These are phyloP conservation scores for Lodderomyces parapsilosis DNA, from an alignment of 1,139 yeast species.

Conservation along the genomic window DNA sequence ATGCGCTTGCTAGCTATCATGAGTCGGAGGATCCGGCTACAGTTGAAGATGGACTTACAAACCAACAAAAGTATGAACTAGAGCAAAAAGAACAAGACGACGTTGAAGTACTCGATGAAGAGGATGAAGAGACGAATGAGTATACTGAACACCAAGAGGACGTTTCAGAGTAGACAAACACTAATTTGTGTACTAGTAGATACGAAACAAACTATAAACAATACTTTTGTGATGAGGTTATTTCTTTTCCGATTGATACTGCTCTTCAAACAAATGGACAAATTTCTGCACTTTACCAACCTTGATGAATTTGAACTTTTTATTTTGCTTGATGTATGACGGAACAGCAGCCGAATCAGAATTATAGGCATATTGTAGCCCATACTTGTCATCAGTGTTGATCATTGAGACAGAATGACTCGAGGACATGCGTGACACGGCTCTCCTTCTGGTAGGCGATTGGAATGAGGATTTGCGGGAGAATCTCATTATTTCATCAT, in stretches of 20 bases:
- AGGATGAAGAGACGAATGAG: slow-evolving; percentile 11
- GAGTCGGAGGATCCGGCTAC: slow-evolving; percentile 2
- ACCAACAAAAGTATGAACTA: slow-evolving; percentile 6
- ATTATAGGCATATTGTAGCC: slow-evolving; percentile 33
- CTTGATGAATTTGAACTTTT: slow-evolving; percentile 46
- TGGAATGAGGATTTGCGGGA: slow-evolving; percentile 13
- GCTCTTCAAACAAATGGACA: slow-evolving; percentile 46
- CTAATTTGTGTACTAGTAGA: background rate
- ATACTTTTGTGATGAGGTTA: no score
- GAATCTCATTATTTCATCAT: slow-evolving; percentile 9
- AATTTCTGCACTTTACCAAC: slow-evolving; percentile 51
- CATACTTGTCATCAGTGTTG: slow-evolving; percentile 21
- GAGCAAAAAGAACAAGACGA: slow-evolving; percentile 10
- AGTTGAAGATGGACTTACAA: slow-evolving; percentile 4
- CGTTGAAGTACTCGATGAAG: slow-evolving; percentile 8
- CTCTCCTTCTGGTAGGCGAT: slow-evolving; percentile 18
- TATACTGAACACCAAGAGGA: slow-evolving; percentile 14
- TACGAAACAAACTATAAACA: no score
- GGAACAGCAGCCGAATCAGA: slow-evolving; percentile 34
- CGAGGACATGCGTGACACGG: slow-evolving; percentile 20
- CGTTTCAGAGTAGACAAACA: slow-evolving; percentile 8
- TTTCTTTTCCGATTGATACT: slow-evolving; percentile 10
- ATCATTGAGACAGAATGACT: slow-evolving; percentile 23
- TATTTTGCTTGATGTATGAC: slow-evolving; percentile 40
- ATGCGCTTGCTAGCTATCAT: slow-evolving; percentile 1